Evolutionary conservation across 139 green algal genomes (phyloP).

Genomic region (Chlamydomonas asymmetrica): DNA sequence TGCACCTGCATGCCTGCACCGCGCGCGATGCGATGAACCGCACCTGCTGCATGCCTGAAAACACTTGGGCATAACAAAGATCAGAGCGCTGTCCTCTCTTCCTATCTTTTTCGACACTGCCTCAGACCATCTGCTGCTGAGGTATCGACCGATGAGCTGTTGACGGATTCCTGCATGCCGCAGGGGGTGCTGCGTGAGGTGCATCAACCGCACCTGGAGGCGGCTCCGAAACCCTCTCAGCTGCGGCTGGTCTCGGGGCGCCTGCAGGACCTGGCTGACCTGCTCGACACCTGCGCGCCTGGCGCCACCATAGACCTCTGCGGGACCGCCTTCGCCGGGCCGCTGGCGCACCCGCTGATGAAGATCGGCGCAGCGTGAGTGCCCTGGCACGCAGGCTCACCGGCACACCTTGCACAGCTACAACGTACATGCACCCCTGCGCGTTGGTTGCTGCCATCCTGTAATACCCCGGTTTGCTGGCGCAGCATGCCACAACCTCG

Average conservation of each 20-base stretch:
- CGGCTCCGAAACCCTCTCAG: not conserved
- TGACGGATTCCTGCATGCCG: not conserved
- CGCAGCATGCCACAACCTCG: no score
- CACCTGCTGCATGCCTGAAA: not conserved
- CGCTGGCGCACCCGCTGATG: slow-evolving; percentile 1
- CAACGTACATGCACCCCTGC: not conserved
- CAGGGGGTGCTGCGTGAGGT: not conserved
- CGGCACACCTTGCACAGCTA: no score
- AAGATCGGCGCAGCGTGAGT: slow-evolving; percentile 1
- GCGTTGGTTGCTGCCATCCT: not conserved
- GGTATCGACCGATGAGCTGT: no score
- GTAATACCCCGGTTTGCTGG: no score
- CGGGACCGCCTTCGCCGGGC: slow-evolving; percentile 7
- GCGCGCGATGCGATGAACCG: not conserved
- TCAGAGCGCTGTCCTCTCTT: not conserved
- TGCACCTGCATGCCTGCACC: not conserved
- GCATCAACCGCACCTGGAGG: not conserved
- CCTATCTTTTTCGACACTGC: not conserved
- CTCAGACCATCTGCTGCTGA: no score
- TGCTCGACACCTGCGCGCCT: slow-evolving; percentile 5
- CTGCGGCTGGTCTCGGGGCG: slow-evolving; percentile 3
- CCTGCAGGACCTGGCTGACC: slow-evolving; percentile 26
- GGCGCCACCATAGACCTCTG: slow-evolving; percentile 19
- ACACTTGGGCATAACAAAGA: not conserved
- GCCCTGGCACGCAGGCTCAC: not conserved